Evolutionary conservation across 345 rosid species (phyloP), one percentile per base, ranked within the genome.

Genomic region (Schrenkiella parvula): DNA sequence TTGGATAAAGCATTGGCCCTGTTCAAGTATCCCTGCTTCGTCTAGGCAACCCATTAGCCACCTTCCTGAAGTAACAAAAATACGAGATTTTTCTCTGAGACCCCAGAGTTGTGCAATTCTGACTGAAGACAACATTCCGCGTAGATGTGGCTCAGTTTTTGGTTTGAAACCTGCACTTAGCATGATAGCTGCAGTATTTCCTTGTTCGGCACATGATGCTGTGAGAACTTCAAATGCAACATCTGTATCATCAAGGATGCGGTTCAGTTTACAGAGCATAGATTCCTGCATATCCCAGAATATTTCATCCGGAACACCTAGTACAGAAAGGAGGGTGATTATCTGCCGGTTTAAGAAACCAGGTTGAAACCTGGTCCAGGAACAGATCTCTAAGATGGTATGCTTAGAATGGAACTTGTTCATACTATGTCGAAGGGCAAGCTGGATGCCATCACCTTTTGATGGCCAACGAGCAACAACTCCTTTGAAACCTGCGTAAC

Each of bases 11-110:
- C 97, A 91, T 23, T 93, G 93, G 39, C 95, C 97, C 19, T 86
- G 83, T 72, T 91, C 93, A 64, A 91, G 87, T 76, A 91, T 82
- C 65, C 77, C 99, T 51, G 85, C 71, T 82, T 91, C 96, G 54
- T 93, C 99, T 29, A 93, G 78, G 79, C 96, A 88, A 47, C 97
- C 97, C 96, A 93, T 89, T 58, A 91, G 80, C 97, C 93, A 93
- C 86, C 99, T 84, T 25, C 96, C 95, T 0, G 85, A 75, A 8
- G 83, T 62, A 63, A 93, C 88, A 80, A 91, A 93, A 56, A 93
- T 93, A 38, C 99, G 81, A 23, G 97, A 73, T 66, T 93, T 87
- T 68, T 89, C 99, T 57, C 97, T 80, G 15, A 93, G 90, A 59
- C 84, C 97, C 88, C 89, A 86, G 64, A 89, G 90, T 55, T 91